These are phyloP conservation scores for Thraustochytrium sp. DNA, from an alignment of 352 stramenopile species.

Conservation along the genomic window DNA sequence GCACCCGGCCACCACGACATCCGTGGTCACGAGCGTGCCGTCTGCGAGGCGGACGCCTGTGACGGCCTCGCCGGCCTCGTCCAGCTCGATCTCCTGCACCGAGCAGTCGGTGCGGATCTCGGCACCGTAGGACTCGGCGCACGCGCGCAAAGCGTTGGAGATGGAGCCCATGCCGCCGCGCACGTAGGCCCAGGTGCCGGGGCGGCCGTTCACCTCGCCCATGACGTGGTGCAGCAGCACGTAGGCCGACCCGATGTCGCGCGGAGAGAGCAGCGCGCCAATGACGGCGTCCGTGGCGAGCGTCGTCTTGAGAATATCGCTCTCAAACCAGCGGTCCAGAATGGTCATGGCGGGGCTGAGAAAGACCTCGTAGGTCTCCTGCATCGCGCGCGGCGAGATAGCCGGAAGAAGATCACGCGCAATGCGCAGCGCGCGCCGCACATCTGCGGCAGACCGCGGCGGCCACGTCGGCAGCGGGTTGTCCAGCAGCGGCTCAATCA, in stretches of 20 bases:
- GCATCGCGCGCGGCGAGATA: slow-evolving; percentile 48
- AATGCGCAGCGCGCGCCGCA: slow-evolving; percentile 60
- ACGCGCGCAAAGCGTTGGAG: slow-evolving; percentile 59
- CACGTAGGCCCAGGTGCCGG: slow-evolving; percentile 78
- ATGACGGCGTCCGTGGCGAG: slow-evolving; percentile 84
- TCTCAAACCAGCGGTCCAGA: slow-evolving; percentile 80
- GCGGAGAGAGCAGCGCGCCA: slow-evolving; percentile 70
- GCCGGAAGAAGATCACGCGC: not conserved
- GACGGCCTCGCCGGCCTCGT: slow-evolving; percentile 54
- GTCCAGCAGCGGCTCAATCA: slow-evolving; percentile 50
- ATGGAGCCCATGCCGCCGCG: slow-evolving; percentile 77
- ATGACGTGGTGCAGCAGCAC: slow-evolving; percentile 84
- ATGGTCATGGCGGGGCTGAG: slow-evolving; percentile 72
- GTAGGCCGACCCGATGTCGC: slow-evolving; percentile 73
- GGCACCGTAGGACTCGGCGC: slow-evolving; percentile 61
- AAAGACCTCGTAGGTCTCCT: slow-evolving; percentile 77
- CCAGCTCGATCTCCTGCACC: slow-evolving; percentile 61
- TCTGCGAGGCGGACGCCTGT: slow-evolving; percentile 62
- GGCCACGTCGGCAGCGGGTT: slow-evolving; percentile 34
- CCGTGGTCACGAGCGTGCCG: slow-evolving; percentile 58
- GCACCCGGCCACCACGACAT: slow-evolving; percentile 68
- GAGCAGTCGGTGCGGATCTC: slow-evolving; percentile 64
- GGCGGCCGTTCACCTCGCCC: slow-evolving; percentile 75
- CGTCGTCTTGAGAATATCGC: slow-evolving; percentile 75
- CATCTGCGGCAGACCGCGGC: slow-evolving; percentile 54